Evolutionary conservation across 2,329 filamentous ascomycete species (phyloP).

Genomic region (Colletotrichum echinochloae): DNA sequence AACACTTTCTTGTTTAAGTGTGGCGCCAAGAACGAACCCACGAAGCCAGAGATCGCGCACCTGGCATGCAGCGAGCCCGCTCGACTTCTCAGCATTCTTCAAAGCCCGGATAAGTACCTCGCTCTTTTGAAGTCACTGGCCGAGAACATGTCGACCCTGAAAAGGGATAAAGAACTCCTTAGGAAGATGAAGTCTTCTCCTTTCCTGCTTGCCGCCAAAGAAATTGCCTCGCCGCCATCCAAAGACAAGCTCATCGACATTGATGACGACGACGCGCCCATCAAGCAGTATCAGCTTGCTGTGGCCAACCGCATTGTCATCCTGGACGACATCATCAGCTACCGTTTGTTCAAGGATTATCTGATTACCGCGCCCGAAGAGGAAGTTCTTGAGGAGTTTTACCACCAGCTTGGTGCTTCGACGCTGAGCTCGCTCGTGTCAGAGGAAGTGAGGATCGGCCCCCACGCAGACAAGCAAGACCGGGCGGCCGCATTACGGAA

Average conservation of each 20-base stretch:
- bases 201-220: slow-evolving; percentile 87
- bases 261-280: slow-evolving; percentile 71
- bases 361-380: slow-evolving; percentile 92
- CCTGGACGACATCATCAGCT: slow-evolving; percentile 89
- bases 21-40: slow-evolving; percentile 92
- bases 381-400: slow-evolving; percentile 86
- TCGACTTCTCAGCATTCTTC: slow-evolving; percentile 82
- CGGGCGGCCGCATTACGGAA: slow-evolving; percentile 78
- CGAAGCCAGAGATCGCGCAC: slow-evolving; percentile 83
- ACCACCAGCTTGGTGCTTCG: slow-evolving; percentile 81
- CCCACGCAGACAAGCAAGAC: slow-evolving; percentile 73
- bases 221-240: slow-evolving; percentile 62
- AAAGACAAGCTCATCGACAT: slow-evolving; percentile 63
- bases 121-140: slow-evolving; percentile 84
- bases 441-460: slow-evolving; percentile 80
- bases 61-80: slow-evolving; percentile 88
- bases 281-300: slow-evolving; percentile 84
- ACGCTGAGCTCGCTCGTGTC: slow-evolving; percentile 82
- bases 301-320: slow-evolving; percentile 79
- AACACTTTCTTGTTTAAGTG: slow-evolving; percentile 90
- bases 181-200: slow-evolving; percentile 78
- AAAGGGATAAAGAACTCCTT: slow-evolving; percentile 83
- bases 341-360: slow-evolving; percentile 86
- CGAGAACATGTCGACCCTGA: slow-evolving; percentile 76
- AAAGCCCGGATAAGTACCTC: slow-evolving; percentile 87